Conservation (phyloP, 2,329 filamentous ascomycete genomes). For the Venturia oleaginea region DNA sequence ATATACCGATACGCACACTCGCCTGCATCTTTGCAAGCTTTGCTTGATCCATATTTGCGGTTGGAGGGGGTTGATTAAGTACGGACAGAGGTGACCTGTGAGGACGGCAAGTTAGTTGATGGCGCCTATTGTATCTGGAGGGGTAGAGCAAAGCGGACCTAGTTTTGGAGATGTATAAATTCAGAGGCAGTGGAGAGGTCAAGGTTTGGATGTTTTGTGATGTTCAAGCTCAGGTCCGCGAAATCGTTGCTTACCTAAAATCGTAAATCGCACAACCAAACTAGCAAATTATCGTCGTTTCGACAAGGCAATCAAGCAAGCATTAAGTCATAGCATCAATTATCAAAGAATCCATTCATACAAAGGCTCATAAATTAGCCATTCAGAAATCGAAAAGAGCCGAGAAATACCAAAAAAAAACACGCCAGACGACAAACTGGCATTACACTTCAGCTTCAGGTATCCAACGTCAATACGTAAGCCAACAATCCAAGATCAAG, state of each 20-base stretch:
- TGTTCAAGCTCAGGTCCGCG: conserved; percentile 1
- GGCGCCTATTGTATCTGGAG: neutral
- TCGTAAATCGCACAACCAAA: neutral
- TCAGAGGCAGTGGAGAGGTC: neutral
- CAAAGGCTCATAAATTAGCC: too few relatives aligned
- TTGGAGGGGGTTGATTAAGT: neutral
- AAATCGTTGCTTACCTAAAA: neutral
- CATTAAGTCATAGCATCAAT: neutral
- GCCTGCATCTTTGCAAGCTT: conserved; percentile 37
- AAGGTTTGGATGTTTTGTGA: neutral
- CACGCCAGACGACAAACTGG: neutral
- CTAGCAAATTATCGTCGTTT: neutral
- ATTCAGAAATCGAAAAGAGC: too few relatives aligned
- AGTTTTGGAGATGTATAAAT: neutral
- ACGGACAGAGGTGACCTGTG: neutral
- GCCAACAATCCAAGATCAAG: neutral
- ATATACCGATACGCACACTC: conserved; percentile 36
- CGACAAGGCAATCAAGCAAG: neutral
- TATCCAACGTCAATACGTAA: conserved; percentile 6
- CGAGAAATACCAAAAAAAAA: neutral
- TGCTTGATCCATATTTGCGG: conserved; percentile 37
- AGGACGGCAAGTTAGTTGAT: neutral
- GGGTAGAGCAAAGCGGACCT: neutral
- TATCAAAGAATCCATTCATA: neutral
- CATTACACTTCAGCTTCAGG: conserved; percentile 1